Conservation (phyloP, 2,329 filamentous ascomycete species). For the Berkeleyomyces basicola region DNA sequence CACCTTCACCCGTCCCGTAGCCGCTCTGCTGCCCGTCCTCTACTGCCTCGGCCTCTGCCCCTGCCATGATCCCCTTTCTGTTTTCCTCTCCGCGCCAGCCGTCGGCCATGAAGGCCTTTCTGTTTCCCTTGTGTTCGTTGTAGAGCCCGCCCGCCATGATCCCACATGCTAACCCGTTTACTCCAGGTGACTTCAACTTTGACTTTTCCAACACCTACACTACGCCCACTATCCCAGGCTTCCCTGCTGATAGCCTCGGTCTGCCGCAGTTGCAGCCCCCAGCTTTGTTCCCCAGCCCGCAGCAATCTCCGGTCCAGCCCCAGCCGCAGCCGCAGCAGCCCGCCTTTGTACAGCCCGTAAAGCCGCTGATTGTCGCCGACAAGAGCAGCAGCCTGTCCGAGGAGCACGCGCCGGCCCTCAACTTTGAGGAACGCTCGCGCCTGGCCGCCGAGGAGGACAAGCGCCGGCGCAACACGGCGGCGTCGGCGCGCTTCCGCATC, state of each 20-base stretch:
- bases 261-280: constrained; percentile 38
- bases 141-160: constrained; percentile 4
- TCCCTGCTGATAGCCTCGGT: constrained; percentile 16
- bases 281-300: constrained; percentile 30
- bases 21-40: not conserved
- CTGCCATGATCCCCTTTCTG: not conserved
- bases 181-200: constrained; percentile 12
- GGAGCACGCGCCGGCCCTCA: constrained; percentile 27
- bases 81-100: not conserved
- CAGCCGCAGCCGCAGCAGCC: constrained; percentile 16
- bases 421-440: constrained; percentile 54
- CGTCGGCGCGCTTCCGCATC: constrained; percentile 73
- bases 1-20: not conserved
- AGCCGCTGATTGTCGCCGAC: constrained; percentile 18
- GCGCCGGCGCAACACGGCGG: constrained; percentile 73
- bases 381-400: constrained; percentile 30
- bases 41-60: not conserved
- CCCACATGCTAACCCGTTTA: constrained; percentile 8
- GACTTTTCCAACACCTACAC: constrained; percentile 29
- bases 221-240: not conserved
- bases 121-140: not conserved
- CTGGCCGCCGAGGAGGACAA: constrained; percentile 76
- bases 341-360: constrained; percentile 15
- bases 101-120: not conserved
- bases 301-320: constrained; percentile 18